These are phyloP conservation scores for Verbena officinalis DNA, from an alignment of 257 asterid species.

Conservation along the genomic window DNA sequence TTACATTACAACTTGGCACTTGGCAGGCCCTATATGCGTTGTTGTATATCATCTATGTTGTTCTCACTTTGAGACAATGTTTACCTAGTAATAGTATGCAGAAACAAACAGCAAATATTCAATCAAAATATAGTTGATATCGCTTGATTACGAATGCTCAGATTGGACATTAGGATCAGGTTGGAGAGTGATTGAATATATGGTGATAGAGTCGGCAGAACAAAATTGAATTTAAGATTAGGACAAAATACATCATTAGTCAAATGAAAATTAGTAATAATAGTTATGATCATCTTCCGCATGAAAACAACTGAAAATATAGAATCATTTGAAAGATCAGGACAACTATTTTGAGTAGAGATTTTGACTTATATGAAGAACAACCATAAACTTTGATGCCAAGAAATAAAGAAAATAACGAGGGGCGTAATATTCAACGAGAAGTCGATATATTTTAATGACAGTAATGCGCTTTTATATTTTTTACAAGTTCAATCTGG, in stretches of 20 bases:
- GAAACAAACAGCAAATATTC: background rate
- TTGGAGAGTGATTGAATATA: background rate
- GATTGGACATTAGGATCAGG: background rate
- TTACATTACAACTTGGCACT: background rate
- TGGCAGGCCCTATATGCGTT: background rate
- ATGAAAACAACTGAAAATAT: conserved; percentile 15
- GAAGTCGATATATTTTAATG: background rate
- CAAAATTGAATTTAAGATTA: background rate
- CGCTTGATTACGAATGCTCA: background rate
- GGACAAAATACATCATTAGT: conserved; percentile 21
- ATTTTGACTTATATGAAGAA: conserved; percentile 27
- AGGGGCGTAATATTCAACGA: conserved; percentile 21
- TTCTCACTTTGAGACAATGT: background rate
- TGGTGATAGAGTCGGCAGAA: conserved; percentile 26
- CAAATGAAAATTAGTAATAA: conserved; percentile 24
- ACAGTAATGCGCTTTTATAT: too few relatives aligned
- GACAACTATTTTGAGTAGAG: conserved; percentile 11
- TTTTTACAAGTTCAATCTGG: too few relatives aligned
- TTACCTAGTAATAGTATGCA: background rate
- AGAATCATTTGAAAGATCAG: conserved; percentile 27
- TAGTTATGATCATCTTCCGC: background rate
- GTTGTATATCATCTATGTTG: background rate
- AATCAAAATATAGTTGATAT: background rate
- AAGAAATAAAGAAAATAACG: too few relatives aligned
- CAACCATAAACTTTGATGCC: background rate